Evolutionary conservation across 495 filamentous ascomycete species (phyloP).

Genomic region (Daldinia decipiens): DNA sequence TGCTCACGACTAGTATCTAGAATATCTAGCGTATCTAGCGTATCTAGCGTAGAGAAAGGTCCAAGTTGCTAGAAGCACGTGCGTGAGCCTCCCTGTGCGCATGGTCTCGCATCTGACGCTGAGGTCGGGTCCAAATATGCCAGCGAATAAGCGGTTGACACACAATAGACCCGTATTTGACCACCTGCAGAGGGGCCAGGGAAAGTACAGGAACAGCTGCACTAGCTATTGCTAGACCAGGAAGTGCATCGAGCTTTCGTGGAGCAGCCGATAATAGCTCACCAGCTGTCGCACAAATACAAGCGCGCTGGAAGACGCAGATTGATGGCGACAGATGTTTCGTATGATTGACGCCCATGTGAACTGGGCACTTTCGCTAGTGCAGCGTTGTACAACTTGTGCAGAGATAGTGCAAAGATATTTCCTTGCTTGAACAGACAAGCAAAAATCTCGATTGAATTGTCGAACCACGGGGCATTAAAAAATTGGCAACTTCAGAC

Average conservation of each 20-base stretch:
- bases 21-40: slow-evolving; percentile 1
- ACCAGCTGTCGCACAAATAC: slow-evolving; percentile 43
- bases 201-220: slow-evolving; percentile 38
- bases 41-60: slow-evolving; percentile 18
- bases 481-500: slow-evolving; percentile 29
- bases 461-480: slow-evolving; percentile 34
- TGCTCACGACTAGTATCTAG: slow-evolving; percentile 16
- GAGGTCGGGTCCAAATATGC: slow-evolving; percentile 47
- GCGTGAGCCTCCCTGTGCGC: slow-evolving; percentile 43
- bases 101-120: slow-evolving; percentile 45
- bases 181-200: slow-evolving; percentile 44
- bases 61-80: slow-evolving; percentile 38
- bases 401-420: slow-evolving; percentile 8
- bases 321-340: slow-evolving; percentile 44
- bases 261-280: slow-evolving; percentile 36
- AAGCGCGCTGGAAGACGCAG: slow-evolving; percentile 35
- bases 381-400: slow-evolving; percentile 37
- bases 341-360: slow-evolving; percentile 45
- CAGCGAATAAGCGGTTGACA: slow-evolving; percentile 48
- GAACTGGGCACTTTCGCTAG: slow-evolving; percentile 34
- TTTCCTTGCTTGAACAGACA: slow-evolving; percentile 28
- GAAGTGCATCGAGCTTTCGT: slow-evolving; percentile 36
- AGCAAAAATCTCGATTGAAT: slow-evolving; percentile 26
- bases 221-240: slow-evolving; percentile 32
- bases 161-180: slow-evolving; percentile 47